Evolutionary conservation across 805 yeast genomes (phyloP).

Genomic region (Candida jianshihensis): DNA sequence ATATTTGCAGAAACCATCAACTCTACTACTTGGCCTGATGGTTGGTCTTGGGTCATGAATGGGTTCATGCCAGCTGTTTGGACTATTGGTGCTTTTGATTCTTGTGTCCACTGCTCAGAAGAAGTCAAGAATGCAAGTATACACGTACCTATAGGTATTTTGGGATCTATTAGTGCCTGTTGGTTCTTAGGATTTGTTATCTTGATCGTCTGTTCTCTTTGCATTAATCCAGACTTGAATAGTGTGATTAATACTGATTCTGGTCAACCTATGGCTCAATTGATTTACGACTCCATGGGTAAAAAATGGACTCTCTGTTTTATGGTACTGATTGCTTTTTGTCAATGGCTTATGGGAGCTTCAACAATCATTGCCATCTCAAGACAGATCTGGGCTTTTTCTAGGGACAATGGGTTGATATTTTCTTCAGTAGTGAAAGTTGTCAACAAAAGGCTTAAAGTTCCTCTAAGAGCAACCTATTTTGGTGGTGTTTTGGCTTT

Average conservation of each 20-base stretch:
- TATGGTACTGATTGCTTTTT: conserved; percentile 48
- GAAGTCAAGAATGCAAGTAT: conserved; percentile 56
- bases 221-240: conserved; percentile 37
- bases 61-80: conserved; percentile 60
- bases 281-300: conserved; percentile 54
- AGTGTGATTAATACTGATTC: conserved; percentile 27
- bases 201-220: conserved; percentile 46
- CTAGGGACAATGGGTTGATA: conserved; percentile 71
- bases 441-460: conserved; percentile 45
- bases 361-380: conserved; percentile 57
- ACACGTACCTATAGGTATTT: conserved; percentile 58
- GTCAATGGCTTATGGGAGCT: conserved; percentile 63
- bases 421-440: conserved; percentile 44
- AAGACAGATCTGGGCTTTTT: conserved; percentile 69
- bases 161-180: conserved; percentile 49
- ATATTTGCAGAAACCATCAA: conserved; percentile 25
- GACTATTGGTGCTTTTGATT: conserved; percentile 71
- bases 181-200: conserved; percentile 52
- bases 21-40: conserved; percentile 45
- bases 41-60: conserved; percentile 46
- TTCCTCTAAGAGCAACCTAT: conserved; percentile 56
- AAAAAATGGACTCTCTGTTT: conserved; percentile 59
- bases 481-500: conserved; percentile 46
- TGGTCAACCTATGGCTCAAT: conserved; percentile 60
- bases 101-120: conserved; percentile 66